A percentile compares a stretch with the other conserved stretches of the same genome.
These are phyloP conservation scores for Aspergillus proliferans DNA, from an alignment of 2,329 filamentous ascomycete genomes.

Conservation along the genomic window DNA sequence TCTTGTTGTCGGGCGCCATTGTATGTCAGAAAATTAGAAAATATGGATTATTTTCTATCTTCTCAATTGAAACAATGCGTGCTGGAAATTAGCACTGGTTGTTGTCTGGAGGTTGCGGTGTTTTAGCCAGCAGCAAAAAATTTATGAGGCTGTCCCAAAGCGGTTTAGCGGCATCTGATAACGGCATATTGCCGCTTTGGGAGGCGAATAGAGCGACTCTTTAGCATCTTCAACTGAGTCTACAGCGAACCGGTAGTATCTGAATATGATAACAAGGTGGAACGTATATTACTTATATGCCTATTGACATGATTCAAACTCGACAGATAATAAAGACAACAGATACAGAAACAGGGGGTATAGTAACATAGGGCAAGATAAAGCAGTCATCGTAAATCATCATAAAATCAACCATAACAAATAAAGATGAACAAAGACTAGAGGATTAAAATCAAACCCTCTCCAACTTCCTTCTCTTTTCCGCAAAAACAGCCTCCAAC, in stretches of 20 bases:
- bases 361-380: no score
- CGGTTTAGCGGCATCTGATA: constrained; percentile 16
- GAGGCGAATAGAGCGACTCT: not conserved
- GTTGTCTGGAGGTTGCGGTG: constrained; percentile 1
- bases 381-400: no score
- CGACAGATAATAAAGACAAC: no score
- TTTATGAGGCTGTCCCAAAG: constrained; percentile 13
- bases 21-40: not conserved
- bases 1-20: constrained; percentile 29
- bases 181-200: constrained; percentile 2
- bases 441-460: constrained; percentile 10
- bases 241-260: no score
- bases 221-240: no score
- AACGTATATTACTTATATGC: no score
- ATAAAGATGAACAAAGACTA: not conserved
- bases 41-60: not conserved
- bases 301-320: no score
- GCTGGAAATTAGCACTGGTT: not conserved
- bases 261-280: no score
- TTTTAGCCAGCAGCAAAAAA: constrained; percentile 10
- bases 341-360: no score
- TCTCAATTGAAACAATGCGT: not conserved
- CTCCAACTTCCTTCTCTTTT: constrained; percentile 39
- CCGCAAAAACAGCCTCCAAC: constrained; percentile 63
- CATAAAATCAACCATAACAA: no score